A percentile compares a stretch with the other conserved stretches of the same genome.
Conservation (phyloP, 2,329 filamentous ascomycete species). For the Fusarium sp. region DNA sequence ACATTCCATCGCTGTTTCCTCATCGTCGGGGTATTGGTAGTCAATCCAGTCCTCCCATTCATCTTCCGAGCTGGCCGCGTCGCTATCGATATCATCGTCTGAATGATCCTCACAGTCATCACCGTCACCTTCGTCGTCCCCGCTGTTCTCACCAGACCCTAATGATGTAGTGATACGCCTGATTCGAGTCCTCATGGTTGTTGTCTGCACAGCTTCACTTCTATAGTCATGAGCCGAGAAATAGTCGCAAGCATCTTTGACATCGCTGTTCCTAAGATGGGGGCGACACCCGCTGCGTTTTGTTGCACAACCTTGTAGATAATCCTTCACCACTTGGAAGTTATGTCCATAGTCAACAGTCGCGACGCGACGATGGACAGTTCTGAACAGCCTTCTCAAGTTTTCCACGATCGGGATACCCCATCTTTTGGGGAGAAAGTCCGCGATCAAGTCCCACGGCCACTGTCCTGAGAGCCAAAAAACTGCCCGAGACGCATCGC, state of each 20-base stretch:
- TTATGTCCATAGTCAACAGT: background rate
- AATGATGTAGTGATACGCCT: background rate
- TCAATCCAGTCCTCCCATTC: background rate
- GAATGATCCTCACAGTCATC: background rate
- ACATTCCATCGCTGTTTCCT: background rate
- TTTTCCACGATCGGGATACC: background rate
- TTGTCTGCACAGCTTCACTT: background rate
- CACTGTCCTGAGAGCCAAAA: background rate
- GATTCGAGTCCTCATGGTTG: background rate
- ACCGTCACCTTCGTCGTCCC: background rate
- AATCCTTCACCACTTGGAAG: conserved; percentile 3
- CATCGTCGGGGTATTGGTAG: background rate
- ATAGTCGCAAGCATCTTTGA: background rate
- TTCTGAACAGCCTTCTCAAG: background rate
- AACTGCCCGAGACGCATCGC: background rate
- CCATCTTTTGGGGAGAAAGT: background rate
- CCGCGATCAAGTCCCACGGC: conserved; percentile 14
- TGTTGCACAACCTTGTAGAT: background rate
- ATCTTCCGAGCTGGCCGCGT: background rate
- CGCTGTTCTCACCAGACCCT: background rate
- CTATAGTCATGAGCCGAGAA: background rate
- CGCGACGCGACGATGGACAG: background rate
- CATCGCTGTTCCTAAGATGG: background rate
- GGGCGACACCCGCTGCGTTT: background rate
- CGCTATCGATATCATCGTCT: background rate